These are phyloP conservation scores for Calonectria henricotiae DNA, from an alignment of 2,329 filamentous ascomycete genomes.

Conservation along the genomic window DNA sequence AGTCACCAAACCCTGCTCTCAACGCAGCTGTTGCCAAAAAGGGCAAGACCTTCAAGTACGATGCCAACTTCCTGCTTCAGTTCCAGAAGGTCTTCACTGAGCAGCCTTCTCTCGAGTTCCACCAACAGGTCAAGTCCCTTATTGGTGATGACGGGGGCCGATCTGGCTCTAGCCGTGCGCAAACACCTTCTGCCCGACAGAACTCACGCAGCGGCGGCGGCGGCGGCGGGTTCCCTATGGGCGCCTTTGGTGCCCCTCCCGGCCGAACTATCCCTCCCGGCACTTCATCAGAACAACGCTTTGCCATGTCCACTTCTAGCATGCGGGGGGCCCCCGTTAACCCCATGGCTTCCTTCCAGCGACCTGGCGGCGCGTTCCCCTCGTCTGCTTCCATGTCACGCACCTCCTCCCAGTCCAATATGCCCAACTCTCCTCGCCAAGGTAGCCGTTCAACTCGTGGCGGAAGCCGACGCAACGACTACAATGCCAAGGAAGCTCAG, in stretches of 20 bases:
- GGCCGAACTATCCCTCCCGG: conserved; percentile 78
- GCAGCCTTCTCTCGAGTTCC: conserved; percentile 95
- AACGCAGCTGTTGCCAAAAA: conserved; percentile 87
- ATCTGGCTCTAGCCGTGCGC: conserved; percentile 69
- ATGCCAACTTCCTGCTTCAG: conserved; percentile 94
- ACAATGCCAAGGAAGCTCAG: conserved; percentile 75
- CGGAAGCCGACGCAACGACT: conserved; percentile 76
- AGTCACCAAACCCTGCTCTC: conserved; percentile 91
- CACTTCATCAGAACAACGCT: conserved; percentile 85
- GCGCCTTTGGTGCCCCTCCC: conserved; percentile 73
- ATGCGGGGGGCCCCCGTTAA: conserved; percentile 67
- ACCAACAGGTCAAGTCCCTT: conserved; percentile 87
- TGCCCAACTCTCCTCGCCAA: conserved; percentile 81
- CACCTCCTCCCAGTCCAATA: conserved; percentile 72
- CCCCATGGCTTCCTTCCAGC: conserved; percentile 60
- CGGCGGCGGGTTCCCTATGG: conserved; percentile 75
- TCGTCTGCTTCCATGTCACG: conserved; percentile 77
- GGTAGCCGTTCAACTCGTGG: conserved; percentile 70
- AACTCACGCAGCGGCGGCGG: conserved; percentile 69
- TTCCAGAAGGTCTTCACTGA: conserved; percentile 98
- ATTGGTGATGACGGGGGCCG: conserved; percentile 84
- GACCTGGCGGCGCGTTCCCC: conserved; percentile 74
- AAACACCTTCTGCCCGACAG: conserved; percentile 71
- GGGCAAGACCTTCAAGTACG: conserved; percentile 91
- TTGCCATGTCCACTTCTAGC: conserved; percentile 74